Evolutionary conservation across 176 grass and related monocot genomes (phyloP).

Genomic region (Neostapfia colusana): DNA sequence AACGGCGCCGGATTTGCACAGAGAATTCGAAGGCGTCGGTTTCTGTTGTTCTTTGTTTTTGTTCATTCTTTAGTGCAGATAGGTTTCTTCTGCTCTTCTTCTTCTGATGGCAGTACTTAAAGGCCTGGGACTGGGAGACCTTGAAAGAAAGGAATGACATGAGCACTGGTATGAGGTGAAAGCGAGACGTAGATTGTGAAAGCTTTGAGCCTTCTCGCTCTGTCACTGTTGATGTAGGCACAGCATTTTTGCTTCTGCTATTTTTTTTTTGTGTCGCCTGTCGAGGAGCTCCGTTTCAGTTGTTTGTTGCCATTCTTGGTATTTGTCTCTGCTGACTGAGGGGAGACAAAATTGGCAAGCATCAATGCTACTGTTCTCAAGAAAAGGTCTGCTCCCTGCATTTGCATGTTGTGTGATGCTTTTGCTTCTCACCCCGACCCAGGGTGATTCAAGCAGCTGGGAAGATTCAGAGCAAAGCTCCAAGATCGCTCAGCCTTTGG

Average conservation of each 20-base stretch:
- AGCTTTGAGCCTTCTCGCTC: conserved; percentile 31
- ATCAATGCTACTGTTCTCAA: conserved; percentile 48
- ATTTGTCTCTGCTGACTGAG: conserved; percentile 19
- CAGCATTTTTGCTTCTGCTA: conserved; percentile 6
- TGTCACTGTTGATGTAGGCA: conserved; percentile 2
- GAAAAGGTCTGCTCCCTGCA: conserved; percentile 28
- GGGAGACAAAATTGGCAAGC: conserved; percentile 5
- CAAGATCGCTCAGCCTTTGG: conserved; percentile 31
- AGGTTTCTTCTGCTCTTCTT: conserved; percentile 31
- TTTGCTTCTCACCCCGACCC: conserved; percentile 18
- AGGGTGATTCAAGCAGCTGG: conserved; percentile 6
- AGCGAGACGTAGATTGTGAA: conserved; percentile 23
- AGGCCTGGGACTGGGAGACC: conserved; percentile 19
- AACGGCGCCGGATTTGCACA: conserved; percentile 1
- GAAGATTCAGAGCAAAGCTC: conserved; percentile 30
- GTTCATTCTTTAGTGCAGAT: conserved; percentile 39
- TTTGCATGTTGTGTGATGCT: conserved; percentile 34
- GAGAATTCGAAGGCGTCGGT: conserved; percentile 13
- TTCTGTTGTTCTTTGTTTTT: conserved; percentile 32
- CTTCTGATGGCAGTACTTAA: conserved; percentile 42
- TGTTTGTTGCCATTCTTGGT: conserved; percentile 5
- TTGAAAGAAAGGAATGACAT: conserved; percentile 63
- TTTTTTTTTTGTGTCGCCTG: background rate
- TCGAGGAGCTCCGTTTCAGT: conserved; percentile 6
- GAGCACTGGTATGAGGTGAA: conserved; percentile 35